Evolutionary conservation across 2,329 filamentous ascomycete genomes (phyloP).

Genomic region (Raffaelea deltoideospora): DNA sequence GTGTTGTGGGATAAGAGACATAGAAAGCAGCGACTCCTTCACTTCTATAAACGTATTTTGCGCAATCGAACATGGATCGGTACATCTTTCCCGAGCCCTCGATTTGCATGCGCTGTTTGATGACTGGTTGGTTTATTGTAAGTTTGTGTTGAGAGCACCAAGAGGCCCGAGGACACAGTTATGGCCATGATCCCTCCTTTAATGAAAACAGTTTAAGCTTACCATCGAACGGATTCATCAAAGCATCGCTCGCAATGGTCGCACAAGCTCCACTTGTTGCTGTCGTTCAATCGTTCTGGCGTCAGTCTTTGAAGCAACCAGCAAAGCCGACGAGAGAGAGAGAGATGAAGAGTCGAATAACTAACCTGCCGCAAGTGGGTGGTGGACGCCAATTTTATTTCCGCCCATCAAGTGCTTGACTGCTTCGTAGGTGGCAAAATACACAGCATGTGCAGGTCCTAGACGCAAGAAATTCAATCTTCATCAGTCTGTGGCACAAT

Average conservation of each 20-base stretch:
- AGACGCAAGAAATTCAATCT: neutral
- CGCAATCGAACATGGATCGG: slow-evolving; percentile 74
- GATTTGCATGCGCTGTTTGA: slow-evolving; percentile 99
- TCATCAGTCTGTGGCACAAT: no score
- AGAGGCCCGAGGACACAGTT: no score
- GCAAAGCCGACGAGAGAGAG: neutral
- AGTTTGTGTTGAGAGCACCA: no score
- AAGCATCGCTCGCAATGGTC: slow-evolving; percentile 90
- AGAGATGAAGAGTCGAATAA: slow-evolving; percentile 1
- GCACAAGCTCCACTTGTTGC: slow-evolving; percentile 87
- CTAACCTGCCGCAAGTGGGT: slow-evolving; percentile 83
- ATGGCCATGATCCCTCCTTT: no score
- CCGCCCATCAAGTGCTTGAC: slow-evolving; percentile 95
- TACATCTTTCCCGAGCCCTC: slow-evolving; percentile 83
- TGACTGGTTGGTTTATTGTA: slow-evolving; percentile 43
- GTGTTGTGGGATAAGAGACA: slow-evolving; percentile 92
- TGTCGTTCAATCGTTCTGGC: slow-evolving; percentile 21
- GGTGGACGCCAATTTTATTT: slow-evolving; percentile 74
- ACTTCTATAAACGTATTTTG: slow-evolving; percentile 68
- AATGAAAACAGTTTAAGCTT: no score
- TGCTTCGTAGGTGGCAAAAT: slow-evolving; percentile 95
- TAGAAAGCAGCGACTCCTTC: slow-evolving; percentile 92
- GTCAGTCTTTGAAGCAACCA: neutral
- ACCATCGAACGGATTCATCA: slow-evolving; percentile 99
- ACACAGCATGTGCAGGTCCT: slow-evolving; percentile 95